phyloP scores from a whole-genome alignment of 495 filamentous ascomycete genomes.

The Tuber magnatum region DNA sequence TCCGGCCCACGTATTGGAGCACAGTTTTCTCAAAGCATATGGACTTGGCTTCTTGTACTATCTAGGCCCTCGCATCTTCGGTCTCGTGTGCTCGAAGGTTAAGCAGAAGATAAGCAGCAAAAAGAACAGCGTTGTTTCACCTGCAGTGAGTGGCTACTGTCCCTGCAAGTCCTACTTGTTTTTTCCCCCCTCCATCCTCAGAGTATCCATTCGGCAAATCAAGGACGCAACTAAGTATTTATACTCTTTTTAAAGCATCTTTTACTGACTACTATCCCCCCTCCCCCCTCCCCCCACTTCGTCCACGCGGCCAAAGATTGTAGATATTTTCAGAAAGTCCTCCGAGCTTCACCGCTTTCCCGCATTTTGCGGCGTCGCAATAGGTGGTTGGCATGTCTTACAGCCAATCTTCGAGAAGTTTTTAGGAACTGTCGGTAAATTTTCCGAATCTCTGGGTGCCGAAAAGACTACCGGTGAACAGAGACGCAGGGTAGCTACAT shows the following conservation, averaged over 20 bases:
- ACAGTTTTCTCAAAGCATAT: constrained; percentile 66
- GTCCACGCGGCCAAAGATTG: constrained; percentile 26
- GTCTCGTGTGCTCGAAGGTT: constrained; percentile 49
- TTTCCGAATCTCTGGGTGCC: constrained; percentile 15
- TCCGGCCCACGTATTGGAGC: not conserved
- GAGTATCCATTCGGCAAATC: constrained; percentile 21
- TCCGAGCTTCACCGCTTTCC: constrained; percentile 60
- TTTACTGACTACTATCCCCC: not conserved
- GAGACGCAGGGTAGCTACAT: constrained; percentile 23
- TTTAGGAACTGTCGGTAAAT: constrained; percentile 14
- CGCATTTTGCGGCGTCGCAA: constrained; percentile 68
- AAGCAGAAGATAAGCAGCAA: constrained; percentile 45
- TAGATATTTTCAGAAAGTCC: constrained; percentile 42
- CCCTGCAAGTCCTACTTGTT: constrained; percentile 39
- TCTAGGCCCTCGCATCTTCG: constrained; percentile 59
- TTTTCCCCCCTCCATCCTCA: constrained; percentile 22
- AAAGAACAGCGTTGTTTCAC: constrained; percentile 40
- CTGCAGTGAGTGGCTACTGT: constrained; percentile 42
- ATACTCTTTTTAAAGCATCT: constrained; percentile 13
- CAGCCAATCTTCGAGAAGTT: constrained; percentile 43
- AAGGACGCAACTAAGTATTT: constrained; percentile 19
- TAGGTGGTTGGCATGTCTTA: constrained; percentile 71
- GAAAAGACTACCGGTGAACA: constrained; percentile 12
- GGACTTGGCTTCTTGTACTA: constrained; percentile 65
- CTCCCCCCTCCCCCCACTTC: not conserved